phyloP scores from a whole-genome alignment of 2,329 filamentous ascomycete genomes.

The Cladorrhinum sp. region DNA sequence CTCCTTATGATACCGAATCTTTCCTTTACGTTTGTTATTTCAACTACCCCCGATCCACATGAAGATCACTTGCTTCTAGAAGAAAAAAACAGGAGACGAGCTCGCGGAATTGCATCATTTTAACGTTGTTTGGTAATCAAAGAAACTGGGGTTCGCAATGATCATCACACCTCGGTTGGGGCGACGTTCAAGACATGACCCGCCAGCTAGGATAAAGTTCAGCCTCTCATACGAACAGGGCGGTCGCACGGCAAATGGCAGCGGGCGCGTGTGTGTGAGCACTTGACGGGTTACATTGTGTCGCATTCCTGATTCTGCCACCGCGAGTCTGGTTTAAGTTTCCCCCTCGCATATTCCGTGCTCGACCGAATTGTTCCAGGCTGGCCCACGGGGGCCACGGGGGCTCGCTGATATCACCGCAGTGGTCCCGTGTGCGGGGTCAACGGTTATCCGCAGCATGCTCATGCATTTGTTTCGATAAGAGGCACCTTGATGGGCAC shows the following conservation, averaged over 20 bases:
- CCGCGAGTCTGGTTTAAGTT: slow-evolving; percentile 4
- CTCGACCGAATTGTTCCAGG: slow-evolving; percentile 1
- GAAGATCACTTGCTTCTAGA: slow-evolving; percentile 1
- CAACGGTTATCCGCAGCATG: not conserved
- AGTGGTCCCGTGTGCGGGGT: too few relatives aligned
- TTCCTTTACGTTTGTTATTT: too few relatives aligned
- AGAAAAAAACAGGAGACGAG: not conserved
- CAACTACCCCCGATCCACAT: too few relatives aligned
- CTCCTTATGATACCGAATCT: too few relatives aligned
- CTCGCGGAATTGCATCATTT: slow-evolving; percentile 10
- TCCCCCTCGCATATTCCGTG: not conserved
- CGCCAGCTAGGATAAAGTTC: slow-evolving; percentile 13
- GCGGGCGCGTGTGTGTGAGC: not conserved
- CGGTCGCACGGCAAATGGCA: slow-evolving; percentile 8
- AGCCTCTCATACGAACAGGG: slow-evolving; percentile 10
- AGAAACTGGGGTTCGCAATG: not conserved
- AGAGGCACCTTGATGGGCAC: not conserved
- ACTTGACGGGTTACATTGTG: slow-evolving; percentile 5
- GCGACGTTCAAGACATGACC: slow-evolving; percentile 1
- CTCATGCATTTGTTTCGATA: not conserved
- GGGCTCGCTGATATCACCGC: not conserved
- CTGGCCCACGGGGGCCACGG: not conserved
- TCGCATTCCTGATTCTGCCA: slow-evolving; percentile 2
- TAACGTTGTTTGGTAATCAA: not conserved
- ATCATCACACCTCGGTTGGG: slow-evolving; percentile 3